A percentile compares a stretch with the other conserved stretches of the same genome.
phyloP scores from a whole-genome alignment of 2,329 filamentous ascomycete species.

The Emergomyces africanus region DNA sequence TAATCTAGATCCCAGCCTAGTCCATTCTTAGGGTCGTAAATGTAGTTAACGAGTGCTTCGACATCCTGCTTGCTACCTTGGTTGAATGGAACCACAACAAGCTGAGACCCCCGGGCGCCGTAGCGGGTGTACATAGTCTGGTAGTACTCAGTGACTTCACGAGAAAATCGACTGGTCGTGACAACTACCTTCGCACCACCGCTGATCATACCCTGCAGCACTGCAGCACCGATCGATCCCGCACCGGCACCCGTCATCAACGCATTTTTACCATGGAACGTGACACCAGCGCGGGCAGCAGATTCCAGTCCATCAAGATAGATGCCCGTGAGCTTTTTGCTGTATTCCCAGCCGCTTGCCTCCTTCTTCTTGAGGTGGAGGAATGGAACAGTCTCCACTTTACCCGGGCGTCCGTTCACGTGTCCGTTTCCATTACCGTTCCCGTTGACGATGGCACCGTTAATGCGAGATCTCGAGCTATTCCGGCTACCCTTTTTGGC shows the following conservation, averaged over 20 bases:
- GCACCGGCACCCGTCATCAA: slow-evolving; percentile 98
- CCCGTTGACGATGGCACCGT: not conserved
- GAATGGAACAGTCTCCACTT: slow-evolving; percentile 96
- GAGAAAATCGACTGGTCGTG: slow-evolving; percentile 91
- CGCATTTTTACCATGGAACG: slow-evolving; percentile 87
- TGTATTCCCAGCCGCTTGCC: slow-evolving; percentile 95
- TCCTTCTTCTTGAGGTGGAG: slow-evolving; percentile 95
- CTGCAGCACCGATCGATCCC: slow-evolving; percentile 93
- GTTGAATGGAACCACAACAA: slow-evolving; percentile 98
- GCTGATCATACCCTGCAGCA: slow-evolving; percentile 88
- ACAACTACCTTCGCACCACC: slow-evolving; percentile 95
- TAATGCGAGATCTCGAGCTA: slow-evolving; percentile 19
- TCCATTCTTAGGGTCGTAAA: slow-evolving; percentile 91
- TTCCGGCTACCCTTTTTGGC: slow-evolving; percentile 44
- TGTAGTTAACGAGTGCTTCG: slow-evolving; percentile 85
- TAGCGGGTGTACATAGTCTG: slow-evolving; percentile 96
- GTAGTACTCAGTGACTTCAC: slow-evolving; percentile 97
- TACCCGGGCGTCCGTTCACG: slow-evolving; percentile 41
- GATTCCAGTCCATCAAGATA: slow-evolving; percentile 89
- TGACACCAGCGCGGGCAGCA: slow-evolving; percentile 75
- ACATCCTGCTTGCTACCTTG: slow-evolving; percentile 98
- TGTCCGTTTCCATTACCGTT: not conserved
- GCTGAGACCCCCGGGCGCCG: slow-evolving; percentile 84
- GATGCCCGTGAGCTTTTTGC: slow-evolving; percentile 89
- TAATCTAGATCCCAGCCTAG: slow-evolving; percentile 97